phyloP scores from a whole-genome alignment of 2,329 filamentous ascomycete genomes.

The Dothideomycetes sp. region DNA sequence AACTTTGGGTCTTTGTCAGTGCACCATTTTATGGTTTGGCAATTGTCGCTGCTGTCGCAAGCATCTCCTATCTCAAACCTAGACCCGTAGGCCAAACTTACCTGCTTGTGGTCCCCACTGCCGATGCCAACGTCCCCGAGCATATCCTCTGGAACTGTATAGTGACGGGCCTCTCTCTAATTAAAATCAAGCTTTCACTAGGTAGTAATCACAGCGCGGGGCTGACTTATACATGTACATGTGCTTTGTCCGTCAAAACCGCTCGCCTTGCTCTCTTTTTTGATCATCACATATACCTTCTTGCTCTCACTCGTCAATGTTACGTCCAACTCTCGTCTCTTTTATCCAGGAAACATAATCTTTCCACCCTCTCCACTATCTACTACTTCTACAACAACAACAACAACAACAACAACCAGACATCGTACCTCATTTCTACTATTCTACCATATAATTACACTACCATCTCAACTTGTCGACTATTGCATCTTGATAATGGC shows the following conservation, averaged over 20 bases:
- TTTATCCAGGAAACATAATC: no score
- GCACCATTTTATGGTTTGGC: constrained; percentile 8
- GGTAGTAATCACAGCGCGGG: constrained; percentile 4
- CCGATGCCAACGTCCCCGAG: constrained; percentile 10
- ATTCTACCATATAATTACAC: background rate
- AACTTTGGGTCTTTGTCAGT: no score
- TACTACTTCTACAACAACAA: background rate
- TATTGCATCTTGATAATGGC: background rate
- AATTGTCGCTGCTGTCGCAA: constrained; percentile 4
- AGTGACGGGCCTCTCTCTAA: constrained; percentile 2
- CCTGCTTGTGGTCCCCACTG: constrained; percentile 5
- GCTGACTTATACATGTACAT: constrained; percentile 9
- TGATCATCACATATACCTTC: constrained; percentile 4
- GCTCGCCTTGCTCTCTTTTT: constrained; percentile 1
- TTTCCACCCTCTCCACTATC: background rate
- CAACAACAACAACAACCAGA: no score
- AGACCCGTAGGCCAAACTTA: constrained; percentile 5
- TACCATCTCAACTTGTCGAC: background rate
- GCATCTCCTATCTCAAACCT: constrained; percentile 9
- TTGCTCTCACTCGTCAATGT: no score
- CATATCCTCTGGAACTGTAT: constrained; percentile 4
- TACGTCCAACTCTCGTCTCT: no score
- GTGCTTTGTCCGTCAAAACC: background rate
- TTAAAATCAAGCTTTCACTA: constrained; percentile 9
- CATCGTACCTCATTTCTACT: background rate